Conservation (phyloP, 345 rosid species). For the Raphanus raphanistrum region DNA sequence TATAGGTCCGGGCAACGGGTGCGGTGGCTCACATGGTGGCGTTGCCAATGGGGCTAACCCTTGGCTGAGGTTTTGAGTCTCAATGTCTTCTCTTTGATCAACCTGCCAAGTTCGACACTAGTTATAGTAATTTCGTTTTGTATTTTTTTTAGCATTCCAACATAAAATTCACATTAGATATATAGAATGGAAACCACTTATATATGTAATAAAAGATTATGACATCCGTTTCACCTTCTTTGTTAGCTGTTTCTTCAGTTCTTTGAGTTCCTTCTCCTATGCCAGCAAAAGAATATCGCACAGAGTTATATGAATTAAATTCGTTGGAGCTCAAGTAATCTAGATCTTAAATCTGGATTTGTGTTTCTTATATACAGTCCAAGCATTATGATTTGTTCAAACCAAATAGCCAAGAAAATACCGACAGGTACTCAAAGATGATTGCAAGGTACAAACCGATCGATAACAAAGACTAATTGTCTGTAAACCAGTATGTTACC, state of each 20-base stretch:
- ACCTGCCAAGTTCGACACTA: conserved; percentile 24
- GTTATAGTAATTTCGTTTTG: conserved; percentile 31
- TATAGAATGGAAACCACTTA: not conserved
- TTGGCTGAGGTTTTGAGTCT: conserved; percentile 38
- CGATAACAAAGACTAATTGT: not conserved
- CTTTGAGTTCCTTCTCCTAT: conserved; percentile 61
- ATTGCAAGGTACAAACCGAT: not conserved
- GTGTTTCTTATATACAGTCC: not conserved
- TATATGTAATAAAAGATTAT: not conserved
- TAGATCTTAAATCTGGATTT: not conserved
- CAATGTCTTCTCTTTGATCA: conserved; percentile 34
- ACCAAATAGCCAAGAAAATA: not conserved
- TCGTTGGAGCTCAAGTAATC: not conserved
- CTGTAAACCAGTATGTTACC: conserved; percentile 31
- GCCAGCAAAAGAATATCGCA: conserved; percentile 2
- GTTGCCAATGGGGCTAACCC: conserved; percentile 32
- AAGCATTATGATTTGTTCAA: not conserved
- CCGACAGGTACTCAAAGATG: not conserved
- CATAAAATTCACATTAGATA: not conserved
- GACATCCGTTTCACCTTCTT: conserved; percentile 51
- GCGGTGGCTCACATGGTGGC: conserved; percentile 22
- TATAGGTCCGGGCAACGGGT: conserved; percentile 17
- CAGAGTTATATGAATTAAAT: not conserved
- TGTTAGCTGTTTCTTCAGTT: conserved; percentile 54
- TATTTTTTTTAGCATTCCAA: not conserved